Evolutionary conservation across 345 rosid species (phyloP).

Genomic region (Citrus reticulata): DNA sequence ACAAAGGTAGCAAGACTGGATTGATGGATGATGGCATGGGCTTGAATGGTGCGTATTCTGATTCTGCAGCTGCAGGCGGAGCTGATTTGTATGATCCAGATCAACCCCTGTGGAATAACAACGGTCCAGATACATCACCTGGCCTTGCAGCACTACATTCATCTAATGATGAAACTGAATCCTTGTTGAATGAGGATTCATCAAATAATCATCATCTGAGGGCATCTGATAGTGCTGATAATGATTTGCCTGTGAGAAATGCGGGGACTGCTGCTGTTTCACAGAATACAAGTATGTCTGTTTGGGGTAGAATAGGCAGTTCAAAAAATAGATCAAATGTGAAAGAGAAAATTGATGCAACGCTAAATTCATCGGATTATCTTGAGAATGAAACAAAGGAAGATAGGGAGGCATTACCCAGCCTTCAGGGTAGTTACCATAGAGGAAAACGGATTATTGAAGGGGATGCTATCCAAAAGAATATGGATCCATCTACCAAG

Average conservation of each 20-base stretch:
- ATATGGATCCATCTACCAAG: constrained; percentile 38
- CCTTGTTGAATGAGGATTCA: constrained; percentile 44
- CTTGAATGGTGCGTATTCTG: constrained; percentile 52
- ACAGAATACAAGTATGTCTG: constrained; percentile 44
- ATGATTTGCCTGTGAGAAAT: constrained; percentile 35
- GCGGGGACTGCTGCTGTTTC: constrained; percentile 31
- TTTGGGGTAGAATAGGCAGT: constrained; percentile 73
- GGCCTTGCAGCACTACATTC: constrained; percentile 45
- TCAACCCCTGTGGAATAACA: constrained; percentile 91
- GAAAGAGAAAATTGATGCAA: constrained; percentile 55
- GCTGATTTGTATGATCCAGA: constrained; percentile 97
- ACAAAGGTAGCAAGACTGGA: constrained; percentile 46
- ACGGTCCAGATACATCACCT: constrained; percentile 63
- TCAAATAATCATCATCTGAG: constrained; percentile 37
- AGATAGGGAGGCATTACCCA: constrained; percentile 34
- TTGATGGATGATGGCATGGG: constrained; percentile 53
- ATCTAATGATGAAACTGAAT: constrained; percentile 51
- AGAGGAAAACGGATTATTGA: constrained; percentile 48
- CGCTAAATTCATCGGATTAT: constrained; percentile 34
- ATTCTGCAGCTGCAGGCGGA: constrained; percentile 42
- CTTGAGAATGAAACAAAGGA: constrained; percentile 55
- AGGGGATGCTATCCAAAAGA: constrained; percentile 36
- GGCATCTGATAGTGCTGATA: constrained; percentile 33
- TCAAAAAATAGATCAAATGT: constrained; percentile 38
- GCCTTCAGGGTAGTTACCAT: constrained; percentile 31